Evolutionary conservation across 2,329 filamentous ascomycete species (phyloP).

Genomic region (Botryosphaeria agaves): DNA sequence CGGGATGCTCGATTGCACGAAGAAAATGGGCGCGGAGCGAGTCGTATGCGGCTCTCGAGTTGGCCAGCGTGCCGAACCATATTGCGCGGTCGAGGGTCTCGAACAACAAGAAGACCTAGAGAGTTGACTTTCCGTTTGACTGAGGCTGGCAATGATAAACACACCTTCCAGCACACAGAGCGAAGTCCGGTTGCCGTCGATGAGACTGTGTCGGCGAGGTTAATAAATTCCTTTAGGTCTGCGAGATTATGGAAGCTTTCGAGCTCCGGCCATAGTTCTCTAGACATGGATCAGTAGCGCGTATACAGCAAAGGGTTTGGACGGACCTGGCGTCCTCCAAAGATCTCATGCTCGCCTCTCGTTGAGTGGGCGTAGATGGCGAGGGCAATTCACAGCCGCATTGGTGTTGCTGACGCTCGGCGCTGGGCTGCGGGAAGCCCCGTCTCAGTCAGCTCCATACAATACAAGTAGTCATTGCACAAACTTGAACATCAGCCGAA

Average conservation of each 20-base stretch:
- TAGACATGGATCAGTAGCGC: conserved; percentile 1
- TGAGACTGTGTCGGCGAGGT: conserved; percentile 35
- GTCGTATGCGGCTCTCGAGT: conserved; percentile 57
- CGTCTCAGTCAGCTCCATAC: too few species aligned
- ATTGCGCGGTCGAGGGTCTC: conserved; percentile 43
- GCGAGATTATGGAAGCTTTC: conserved; percentile 10
- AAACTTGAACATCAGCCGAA: too few species aligned
- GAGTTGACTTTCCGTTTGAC: conserved; percentile 1
- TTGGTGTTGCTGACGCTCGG: too few species aligned
- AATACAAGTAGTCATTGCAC: too few species aligned
- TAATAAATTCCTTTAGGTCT: conserved; percentile 9
- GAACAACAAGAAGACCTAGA: conserved; percentile 64
- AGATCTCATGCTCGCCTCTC: conserved; percentile 11
- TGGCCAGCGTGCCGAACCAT: conserved; percentile 51
- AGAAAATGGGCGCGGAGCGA: conserved; percentile 59
- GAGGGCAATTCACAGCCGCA: too few species aligned
- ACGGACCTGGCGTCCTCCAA: conserved; percentile 9
- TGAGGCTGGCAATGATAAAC: conserved; percentile 1
- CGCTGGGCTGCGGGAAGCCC: too few species aligned
- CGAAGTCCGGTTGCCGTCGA: conserved; percentile 56
- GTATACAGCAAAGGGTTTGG: background rate
- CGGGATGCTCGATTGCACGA: conserved; percentile 67
- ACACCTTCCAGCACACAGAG: conserved; percentile 84
- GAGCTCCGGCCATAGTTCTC: conserved; percentile 14
- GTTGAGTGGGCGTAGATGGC: too few species aligned